Evolutionary conservation across 441 rosid species (phyloP), one percentile per base, ranked within the genome.

Genomic region (Bruguiera hainesii): DNA sequence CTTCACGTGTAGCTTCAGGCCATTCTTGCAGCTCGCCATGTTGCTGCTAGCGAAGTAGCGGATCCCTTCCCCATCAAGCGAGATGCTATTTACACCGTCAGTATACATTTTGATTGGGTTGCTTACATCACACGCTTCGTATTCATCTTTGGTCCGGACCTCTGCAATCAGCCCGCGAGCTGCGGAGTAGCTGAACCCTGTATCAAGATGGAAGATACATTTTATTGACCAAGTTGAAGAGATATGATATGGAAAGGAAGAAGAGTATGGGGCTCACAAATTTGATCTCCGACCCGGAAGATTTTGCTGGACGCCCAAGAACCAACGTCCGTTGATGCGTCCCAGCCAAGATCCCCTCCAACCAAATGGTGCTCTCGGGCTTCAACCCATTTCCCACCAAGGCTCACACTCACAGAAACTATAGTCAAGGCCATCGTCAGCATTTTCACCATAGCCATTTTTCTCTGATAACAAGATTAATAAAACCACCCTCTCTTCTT

Each of bases 341-440:
- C 85, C 89, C 89, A 87, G 9, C 92, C 89, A 7, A 83, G 84
- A 30, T 87, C 87, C 5, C 79, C 84, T 21, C 89, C 89, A 30
- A 82, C 85, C 33, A 85, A 81, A 63, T 87, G 89, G 69, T 85
- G 84, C 67, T 77, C 76, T 66, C 82, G 82, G 49, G 77, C 88
- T 64, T 20, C 75, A 5, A 39, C 84, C 72, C 61, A 15, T 37
- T 52, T 35, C 49, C 52, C 76, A 2, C 61, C 68, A 3, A 70
- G 33, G 48, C 48, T 42, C 48, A 42, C 48, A 64, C 77, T 68
- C 26, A 59, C 60, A 19, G 66, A 53, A 55, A 52, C 15, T 16
- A 70, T 11, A 13, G 55, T 29, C 55, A 75, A 31, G 67, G 20
- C 69, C 57, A 66, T 19, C 48, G 18, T 42, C 66, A 39, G 58